These are phyloP conservation scores for Aegilops umbellulata DNA, from an alignment of 176 grass and related monocot genomes.

Conservation along the genomic window DNA sequence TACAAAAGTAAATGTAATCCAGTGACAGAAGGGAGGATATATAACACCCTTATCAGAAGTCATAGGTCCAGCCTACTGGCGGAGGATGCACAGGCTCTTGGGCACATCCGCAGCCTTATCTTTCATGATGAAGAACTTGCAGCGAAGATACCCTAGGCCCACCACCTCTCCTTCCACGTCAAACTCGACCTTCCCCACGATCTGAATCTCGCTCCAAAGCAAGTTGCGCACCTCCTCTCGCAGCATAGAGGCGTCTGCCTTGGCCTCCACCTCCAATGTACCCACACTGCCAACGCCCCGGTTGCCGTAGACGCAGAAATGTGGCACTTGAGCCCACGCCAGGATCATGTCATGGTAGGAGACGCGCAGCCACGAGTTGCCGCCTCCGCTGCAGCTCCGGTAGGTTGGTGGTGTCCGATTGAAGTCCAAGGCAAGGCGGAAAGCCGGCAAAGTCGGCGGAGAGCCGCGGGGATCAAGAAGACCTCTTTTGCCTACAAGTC, in stretches of 20 bases:
- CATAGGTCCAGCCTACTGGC: too few relatives aligned
- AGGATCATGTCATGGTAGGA: constrained; percentile 2
- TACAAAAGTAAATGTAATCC: too few relatives aligned
- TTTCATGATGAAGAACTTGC: neutral
- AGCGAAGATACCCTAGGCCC: neutral
- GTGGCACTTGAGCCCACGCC: neutral
- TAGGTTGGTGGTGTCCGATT: neutral
- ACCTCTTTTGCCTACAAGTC: neutral
- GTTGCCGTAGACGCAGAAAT: neutral
- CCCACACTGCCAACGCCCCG: neutral
- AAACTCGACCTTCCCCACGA: neutral
- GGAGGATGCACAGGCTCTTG: neutral
- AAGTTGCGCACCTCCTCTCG: neutral
- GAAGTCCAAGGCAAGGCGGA: neutral
- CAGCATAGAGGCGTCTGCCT: neutral
- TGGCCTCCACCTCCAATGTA: neutral
- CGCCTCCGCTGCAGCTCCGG: neutral
- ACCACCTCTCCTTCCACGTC: constrained; percentile 2
- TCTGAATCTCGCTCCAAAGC: neutral
- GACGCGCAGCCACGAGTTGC: neutral
- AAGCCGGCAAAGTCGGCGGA: neutral
- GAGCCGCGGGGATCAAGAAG: neutral
- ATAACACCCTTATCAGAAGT: too few relatives aligned
- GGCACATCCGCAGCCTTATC: neutral
- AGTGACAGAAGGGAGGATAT: too few relatives aligned